A percentile compares a stretch with the other conserved stretches of the same genome.
phyloP scores from a whole-genome alignment of 495 filamentous ascomycete species.

The Aspergillus bertholletiae region DNA sequence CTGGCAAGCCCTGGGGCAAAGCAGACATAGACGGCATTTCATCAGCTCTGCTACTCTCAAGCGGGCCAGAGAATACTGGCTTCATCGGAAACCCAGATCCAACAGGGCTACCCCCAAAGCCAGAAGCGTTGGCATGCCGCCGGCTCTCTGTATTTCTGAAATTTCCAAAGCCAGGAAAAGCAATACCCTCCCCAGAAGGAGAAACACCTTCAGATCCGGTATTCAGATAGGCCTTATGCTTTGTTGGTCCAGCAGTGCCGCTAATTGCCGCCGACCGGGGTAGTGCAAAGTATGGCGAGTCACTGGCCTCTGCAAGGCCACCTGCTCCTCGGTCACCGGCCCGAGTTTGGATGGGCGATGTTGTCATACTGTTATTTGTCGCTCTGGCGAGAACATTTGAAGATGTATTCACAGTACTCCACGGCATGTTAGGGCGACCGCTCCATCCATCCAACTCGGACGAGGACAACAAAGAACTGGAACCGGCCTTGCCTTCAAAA shows the following conservation, averaged over 20 bases:
- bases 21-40: slow-evolving; percentile 26
- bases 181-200: slow-evolving; percentile 31
- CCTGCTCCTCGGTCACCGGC: slow-evolving; percentile 37
- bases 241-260: slow-evolving; percentile 17
- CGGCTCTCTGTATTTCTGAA: slow-evolving; percentile 29
- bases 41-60: slow-evolving; percentile 30
- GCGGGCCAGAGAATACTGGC: slow-evolving; percentile 23
- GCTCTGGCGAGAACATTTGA: slow-evolving; percentile 38
- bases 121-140: slow-evolving; percentile 29
- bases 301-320: slow-evolving; percentile 37
- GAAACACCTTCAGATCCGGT: slow-evolving; percentile 31
- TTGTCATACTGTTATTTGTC: slow-evolving; percentile 39
- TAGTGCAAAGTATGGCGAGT: slow-evolving; percentile 40
- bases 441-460: slow-evolving; percentile 62
- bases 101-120: slow-evolving; percentile 29
- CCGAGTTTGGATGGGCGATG: slow-evolving; percentile 48
- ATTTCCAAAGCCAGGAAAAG: slow-evolving; percentile 27
- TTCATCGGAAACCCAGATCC: slow-evolving; percentile 28
- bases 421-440: slow-evolving; percentile 45
- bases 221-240: slow-evolving; percentile 33
- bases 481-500: slow-evolving; percentile 57
- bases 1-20: slow-evolving; percentile 26
- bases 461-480: slow-evolving; percentile 59
- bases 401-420: slow-evolving; percentile 52
- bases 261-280: slow-evolving; percentile 29